A percentile compares a stretch with the other conserved stretches of the same genome.
Conservation (phyloP, 345 rosid species). For the Bretschneidera sinensis region DNA sequence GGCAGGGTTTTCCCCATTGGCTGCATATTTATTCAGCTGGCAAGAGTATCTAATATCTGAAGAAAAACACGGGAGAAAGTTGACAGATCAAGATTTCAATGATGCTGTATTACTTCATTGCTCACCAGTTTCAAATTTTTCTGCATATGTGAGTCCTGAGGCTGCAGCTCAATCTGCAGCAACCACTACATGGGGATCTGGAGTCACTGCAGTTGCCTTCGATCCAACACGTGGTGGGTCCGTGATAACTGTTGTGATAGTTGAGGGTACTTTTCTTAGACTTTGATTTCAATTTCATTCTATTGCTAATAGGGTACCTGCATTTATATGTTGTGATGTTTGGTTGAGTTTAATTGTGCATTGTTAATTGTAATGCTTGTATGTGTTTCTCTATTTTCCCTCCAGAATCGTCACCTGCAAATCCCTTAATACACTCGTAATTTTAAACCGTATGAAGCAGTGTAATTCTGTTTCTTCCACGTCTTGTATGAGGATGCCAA, state of each 20-base stretch:
- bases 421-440: not conserved
- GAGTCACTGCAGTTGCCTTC: slow-evolving; percentile 98
- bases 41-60: slow-evolving; percentile 88
- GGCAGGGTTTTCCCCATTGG: slow-evolving; percentile 98
- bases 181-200: slow-evolving; percentile 99
- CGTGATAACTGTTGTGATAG: slow-evolving; percentile 94
- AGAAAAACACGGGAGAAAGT: slow-evolving; percentile 67
- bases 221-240: slow-evolving; percentile 99
- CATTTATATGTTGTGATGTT: not conserved
- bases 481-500: not conserved
- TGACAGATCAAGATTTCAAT: slow-evolving; percentile 56
- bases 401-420: not conserved
- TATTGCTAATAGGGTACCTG: slow-evolving; percentile 3
- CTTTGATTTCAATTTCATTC: slow-evolving; percentile 19
- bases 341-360: not conserved
- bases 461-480: no score
- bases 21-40: slow-evolving; percentile 94
- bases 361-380: not conserved
- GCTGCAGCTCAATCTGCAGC: slow-evolving; percentile 97
- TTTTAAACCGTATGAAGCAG: not conserved
- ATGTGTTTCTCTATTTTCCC: not conserved
- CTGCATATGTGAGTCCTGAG: slow-evolving; percentile 99
- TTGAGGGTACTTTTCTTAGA: slow-evolving; percentile 65
- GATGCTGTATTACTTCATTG: slow-evolving; percentile 76
- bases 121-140: slow-evolving; percentile 96